A percentile compares a stretch with the other conserved stretches of the same genome.
phyloP scores from a whole-genome alignment of 2,329 filamentous ascomycete genomes.

The Alternaria angustiovoidea region DNA sequence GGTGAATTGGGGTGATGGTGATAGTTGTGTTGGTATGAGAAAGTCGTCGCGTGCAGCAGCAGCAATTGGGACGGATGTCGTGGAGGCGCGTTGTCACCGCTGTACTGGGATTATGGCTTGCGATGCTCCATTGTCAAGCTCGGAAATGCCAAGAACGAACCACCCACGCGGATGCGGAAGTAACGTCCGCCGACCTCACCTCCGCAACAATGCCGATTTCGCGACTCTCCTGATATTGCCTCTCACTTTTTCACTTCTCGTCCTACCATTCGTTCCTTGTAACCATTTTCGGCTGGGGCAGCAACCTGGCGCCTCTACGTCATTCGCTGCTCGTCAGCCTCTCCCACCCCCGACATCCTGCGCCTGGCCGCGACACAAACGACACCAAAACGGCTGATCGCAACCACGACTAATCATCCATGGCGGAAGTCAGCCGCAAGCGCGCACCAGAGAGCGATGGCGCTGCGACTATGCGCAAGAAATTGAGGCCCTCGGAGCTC shows the following conservation, averaged over 20 bases:
- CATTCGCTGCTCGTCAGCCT: constrained; percentile 7
- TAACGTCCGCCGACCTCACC: constrained; percentile 18
- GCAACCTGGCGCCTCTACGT: constrained; percentile 2
- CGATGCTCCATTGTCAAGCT: constrained; percentile 28
- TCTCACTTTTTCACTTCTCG: constrained; percentile 5
- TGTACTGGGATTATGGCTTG: constrained; percentile 25
- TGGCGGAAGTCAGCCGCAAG: constrained; percentile 46
- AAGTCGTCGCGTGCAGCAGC: constrained; percentile 20
- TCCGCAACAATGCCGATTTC: constrained; percentile 8
- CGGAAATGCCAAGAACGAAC: constrained; percentile 21
- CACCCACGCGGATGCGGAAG: constrained; percentile 29
- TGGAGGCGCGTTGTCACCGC: constrained; percentile 35
- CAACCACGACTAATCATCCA: constrained; percentile 22
- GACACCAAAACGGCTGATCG: constrained; percentile 6
- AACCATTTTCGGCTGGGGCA: constrained; percentile 3
- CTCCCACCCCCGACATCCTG: constrained; percentile 8
- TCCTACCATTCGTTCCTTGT: constrained; percentile 9
- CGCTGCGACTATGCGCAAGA: constrained; percentile 56
- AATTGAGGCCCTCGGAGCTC: constrained; percentile 77
- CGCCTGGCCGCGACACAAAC: not conserved
- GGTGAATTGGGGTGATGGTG: constrained; percentile 24
- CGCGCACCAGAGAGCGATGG: constrained; percentile 41
- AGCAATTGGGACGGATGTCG: constrained; percentile 25
- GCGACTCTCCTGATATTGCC: constrained; percentile 10
- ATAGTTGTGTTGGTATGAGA: constrained; percentile 12